Percentiles rank a stretch among this genome's conserved stretches.
Evolutionary conservation across 192 early-diverging fungal genomes (phyloP).

Genomic region (Pilaira anomala): DNA sequence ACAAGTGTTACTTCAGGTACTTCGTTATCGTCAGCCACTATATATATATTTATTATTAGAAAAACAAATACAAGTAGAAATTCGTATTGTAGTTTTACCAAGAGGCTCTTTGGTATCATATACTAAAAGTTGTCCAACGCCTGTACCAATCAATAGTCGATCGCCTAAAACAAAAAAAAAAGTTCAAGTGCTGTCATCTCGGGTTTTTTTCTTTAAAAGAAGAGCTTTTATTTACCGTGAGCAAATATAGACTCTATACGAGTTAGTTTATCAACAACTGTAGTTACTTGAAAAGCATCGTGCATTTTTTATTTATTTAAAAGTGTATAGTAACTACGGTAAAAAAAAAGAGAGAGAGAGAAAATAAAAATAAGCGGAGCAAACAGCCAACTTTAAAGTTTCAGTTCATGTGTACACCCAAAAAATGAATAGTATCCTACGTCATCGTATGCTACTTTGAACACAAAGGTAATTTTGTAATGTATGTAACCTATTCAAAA

Average conservation of each 20-base stretch:
- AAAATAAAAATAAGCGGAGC: too few species aligned
- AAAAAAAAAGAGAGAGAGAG: too few species aligned
- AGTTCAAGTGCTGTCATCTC: background rate
- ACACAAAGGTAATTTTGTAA: too few species aligned
- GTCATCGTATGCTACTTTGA: too few species aligned
- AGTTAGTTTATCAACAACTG: conserved; percentile 69
- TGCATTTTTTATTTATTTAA: conserved; percentile 48
- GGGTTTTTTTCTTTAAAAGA: background rate
- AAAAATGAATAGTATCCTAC: too few species aligned
- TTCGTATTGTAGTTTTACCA: too few species aligned
- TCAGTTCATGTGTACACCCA: too few species aligned
- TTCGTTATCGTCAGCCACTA: conserved; percentile 47
- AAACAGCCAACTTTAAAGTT: too few species aligned
- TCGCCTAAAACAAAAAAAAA: conserved; percentile 46
- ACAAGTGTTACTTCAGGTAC: conserved; percentile 53
- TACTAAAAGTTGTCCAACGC: conserved; percentile 61
- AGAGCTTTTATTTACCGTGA: conserved; percentile 42
- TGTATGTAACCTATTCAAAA: too few species aligned
- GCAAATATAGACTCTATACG: conserved; percentile 73
- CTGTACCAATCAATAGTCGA: conserved; percentile 70
- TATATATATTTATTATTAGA: background rate
- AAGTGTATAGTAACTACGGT: too few species aligned
- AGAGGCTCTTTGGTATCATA: conserved; percentile 62
- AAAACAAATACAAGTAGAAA: too few species aligned
- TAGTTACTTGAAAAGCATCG: conserved; percentile 74